Evolutionary conservation across 257 asterid species (phyloP).

Genomic region (Nicotiana tabacum): DNA sequence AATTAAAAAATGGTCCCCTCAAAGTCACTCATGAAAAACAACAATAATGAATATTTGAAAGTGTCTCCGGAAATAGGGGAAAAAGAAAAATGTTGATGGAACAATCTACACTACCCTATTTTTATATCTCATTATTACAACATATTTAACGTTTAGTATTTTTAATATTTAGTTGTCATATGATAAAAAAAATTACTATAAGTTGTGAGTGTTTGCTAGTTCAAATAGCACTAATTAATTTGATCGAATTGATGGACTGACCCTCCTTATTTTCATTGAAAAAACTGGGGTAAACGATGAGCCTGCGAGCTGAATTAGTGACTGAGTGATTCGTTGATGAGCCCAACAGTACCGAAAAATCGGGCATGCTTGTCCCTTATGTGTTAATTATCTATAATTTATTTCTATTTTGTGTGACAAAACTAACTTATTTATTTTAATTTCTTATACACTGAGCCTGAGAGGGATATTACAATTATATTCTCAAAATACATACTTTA

Average conservation of each 20-base stretch:
- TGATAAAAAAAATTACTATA: not conserved
- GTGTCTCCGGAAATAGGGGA: constrained; percentile 11
- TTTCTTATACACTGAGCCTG: too few species aligned
- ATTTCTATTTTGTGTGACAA: too few species aligned
- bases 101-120: not conserved
- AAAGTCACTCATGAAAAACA: constrained; percentile 28
- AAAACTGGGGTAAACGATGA: too few species aligned
- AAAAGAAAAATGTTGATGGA: not conserved
- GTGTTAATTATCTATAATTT: too few species aligned
- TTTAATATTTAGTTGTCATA: not conserved
- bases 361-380: too few species aligned
- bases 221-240: not conserved
- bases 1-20: constrained; percentile 50
- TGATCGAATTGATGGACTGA: not conserved
- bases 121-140: not conserved
- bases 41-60: constrained; percentile 24
- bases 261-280: not conserved
- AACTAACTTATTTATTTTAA: too few species aligned
- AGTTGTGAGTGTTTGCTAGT: not conserved
- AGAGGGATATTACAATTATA: too few species aligned
- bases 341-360: too few species aligned
- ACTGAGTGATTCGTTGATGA: too few species aligned
- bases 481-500: too few species aligned
- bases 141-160: not conserved
- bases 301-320: too few species aligned